phyloP scores from a whole-genome alignment of 805 yeast species.

The Candida khao-thaluensis region DNA sequence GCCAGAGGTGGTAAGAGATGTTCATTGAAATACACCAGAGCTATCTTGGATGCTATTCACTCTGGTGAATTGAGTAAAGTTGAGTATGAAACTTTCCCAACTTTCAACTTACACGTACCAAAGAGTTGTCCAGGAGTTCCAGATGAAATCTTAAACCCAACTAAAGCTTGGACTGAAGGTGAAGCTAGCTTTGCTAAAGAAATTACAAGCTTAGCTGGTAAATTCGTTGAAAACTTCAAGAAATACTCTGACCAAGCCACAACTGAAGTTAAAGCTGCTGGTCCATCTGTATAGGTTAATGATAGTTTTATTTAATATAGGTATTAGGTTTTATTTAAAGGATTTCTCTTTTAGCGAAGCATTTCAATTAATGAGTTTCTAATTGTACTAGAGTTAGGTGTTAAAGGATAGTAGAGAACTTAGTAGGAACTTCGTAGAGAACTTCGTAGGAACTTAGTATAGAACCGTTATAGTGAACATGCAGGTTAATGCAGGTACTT shows the following conservation, averaged over 20 bases:
- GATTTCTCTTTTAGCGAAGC: no score
- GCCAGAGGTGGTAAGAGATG: conserved; percentile 95
- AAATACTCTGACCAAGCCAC: conserved; percentile 83
- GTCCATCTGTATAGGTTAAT: conserved; percentile 53
- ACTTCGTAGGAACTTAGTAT: no score
- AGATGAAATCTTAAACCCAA: conserved; percentile 78
- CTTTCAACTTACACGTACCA: conserved; percentile 87
- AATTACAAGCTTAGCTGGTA: conserved; percentile 60
- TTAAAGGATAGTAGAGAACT: no score
- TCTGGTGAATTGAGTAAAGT: conserved; percentile 80
- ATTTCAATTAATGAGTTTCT: no score
- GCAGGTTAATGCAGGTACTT: no score
- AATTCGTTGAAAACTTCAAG: conserved; percentile 84
- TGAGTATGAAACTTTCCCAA: conserved; percentile 80
- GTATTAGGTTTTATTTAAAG: no score
- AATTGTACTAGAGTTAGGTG: no score
- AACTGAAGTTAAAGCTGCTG: conserved; percentile 86
- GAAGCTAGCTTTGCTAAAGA: conserved; percentile 38
- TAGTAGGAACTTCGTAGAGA: no score
- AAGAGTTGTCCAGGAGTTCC: conserved; percentile 82
- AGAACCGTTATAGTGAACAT: no score
- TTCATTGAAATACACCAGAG: conserved; percentile 96
- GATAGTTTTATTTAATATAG: not conserved
- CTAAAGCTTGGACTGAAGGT: conserved; percentile 67
- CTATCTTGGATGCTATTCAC: conserved; percentile 91